phyloP scores from a whole-genome alignment of 345 rosid species.

The Turritis glabra region DNA sequence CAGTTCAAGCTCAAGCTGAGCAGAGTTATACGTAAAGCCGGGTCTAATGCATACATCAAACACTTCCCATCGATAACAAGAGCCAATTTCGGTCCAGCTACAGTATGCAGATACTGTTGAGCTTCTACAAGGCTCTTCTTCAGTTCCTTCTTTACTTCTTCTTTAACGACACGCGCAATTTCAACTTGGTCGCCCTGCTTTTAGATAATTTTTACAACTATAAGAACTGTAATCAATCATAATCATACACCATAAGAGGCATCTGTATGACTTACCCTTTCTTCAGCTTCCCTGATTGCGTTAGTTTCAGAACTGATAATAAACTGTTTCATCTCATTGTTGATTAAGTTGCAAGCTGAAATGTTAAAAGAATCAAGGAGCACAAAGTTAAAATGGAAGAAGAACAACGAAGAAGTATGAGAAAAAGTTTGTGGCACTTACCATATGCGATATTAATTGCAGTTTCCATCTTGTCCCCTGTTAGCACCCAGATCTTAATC shows the following conservation, averaged over 20 bases:
- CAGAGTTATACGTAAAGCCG: slow-evolving; percentile 70
- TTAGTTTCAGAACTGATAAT: slow-evolving; percentile 90
- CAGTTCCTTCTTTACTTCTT: slow-evolving; percentile 39
- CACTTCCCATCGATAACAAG: slow-evolving; percentile 96
- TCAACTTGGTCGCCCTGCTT: slow-evolving; percentile 88
- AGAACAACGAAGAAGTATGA: slow-evolving; percentile 10
- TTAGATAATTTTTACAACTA: not conserved
- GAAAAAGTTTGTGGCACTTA: slow-evolving; percentile 38
- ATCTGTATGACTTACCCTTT: slow-evolving; percentile 46
- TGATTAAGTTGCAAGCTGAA: slow-evolving; percentile 94
- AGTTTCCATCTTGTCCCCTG: slow-evolving; percentile 98
- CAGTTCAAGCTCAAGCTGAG: slow-evolving; percentile 96
- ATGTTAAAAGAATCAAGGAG: slow-evolving; percentile 16
- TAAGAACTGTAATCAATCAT: too few species aligned
- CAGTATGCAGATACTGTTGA: slow-evolving; percentile 51
- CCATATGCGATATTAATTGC: slow-evolving; percentile 98
- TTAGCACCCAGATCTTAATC: slow-evolving; percentile 95
- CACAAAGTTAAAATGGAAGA: not conserved
- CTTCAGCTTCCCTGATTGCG: slow-evolving; percentile 86
- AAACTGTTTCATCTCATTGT: slow-evolving; percentile 93
- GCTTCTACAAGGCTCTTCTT: slow-evolving; percentile 83
- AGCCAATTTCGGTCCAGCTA: slow-evolving; percentile 73
- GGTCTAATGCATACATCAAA: slow-evolving; percentile 92
- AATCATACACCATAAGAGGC: too few species aligned
- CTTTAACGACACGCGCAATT: slow-evolving; percentile 14